A percentile compares a stretch with the other conserved stretches of the same genome.
phyloP scores from a whole-genome alignment of 208 protist species.

The Trichomonas gallinae region DNA sequence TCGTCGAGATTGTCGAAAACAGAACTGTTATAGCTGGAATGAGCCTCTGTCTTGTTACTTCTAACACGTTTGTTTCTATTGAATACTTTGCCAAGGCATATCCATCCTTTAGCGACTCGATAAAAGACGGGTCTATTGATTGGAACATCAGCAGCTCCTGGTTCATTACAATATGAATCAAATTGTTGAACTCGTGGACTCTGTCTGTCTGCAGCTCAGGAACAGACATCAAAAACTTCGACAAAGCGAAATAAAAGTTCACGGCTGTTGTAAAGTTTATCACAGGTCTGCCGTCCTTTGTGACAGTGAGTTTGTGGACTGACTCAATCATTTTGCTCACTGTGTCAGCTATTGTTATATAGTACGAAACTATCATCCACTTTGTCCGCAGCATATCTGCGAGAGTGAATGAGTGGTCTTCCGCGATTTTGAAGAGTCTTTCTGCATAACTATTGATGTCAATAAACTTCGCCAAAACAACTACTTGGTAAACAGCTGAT shows the following conservation, averaged over 20 bases:
- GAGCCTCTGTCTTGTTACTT: background rate
- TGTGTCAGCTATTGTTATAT: background rate
- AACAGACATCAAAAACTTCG: background rate
- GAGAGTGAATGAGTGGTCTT: background rate
- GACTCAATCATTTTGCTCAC: background rate
- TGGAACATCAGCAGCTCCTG: background rate
- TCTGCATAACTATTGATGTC: background rate
- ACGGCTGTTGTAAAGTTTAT: background rate
- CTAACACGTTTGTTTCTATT: background rate
- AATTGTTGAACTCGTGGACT: background rate
- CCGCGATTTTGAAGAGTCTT: background rate
- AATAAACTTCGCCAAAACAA: background rate
- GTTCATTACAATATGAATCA: background rate
- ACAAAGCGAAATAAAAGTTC: background rate
- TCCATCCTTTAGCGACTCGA: background rate
- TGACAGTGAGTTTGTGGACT: background rate
- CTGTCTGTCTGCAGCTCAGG: background rate
- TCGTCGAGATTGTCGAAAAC: background rate
- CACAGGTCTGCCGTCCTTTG: background rate
- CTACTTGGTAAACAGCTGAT: background rate
- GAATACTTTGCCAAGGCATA: background rate
- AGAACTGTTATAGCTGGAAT: background rate
- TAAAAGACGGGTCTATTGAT: background rate
- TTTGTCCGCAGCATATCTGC: background rate
- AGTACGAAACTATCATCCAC: background rate